A percentile compares a stretch with the other conserved stretches of the same genome.
Conservation (phyloP, 169 alveolate species). For the Eimeria maxima region DNA sequence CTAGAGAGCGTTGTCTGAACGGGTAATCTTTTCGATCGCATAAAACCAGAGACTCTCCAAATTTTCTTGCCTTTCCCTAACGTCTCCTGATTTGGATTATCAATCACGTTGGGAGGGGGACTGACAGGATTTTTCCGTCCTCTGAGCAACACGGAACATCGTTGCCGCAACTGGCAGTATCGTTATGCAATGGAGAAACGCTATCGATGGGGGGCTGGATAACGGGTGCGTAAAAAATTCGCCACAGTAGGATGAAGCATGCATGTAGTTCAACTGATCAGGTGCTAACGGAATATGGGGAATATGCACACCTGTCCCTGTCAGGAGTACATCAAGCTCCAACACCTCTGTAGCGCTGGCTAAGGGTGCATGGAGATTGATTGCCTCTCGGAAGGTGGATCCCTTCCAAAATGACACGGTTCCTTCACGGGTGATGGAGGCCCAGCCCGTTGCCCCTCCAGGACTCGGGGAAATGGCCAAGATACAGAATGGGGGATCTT, state of each 20-base stretch:
- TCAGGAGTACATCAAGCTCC: slow-evolving; percentile 25
- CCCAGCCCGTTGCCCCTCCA: neutral
- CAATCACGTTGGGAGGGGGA: slow-evolving; percentile 42
- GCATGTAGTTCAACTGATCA: neutral
- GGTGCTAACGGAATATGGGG: neutral
- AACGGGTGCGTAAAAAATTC: neutral
- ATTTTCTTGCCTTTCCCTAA: neutral
- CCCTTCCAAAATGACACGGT: slow-evolving; percentile 59
- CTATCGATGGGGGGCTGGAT: neutral
- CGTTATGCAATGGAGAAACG: neutral
- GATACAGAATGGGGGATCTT: slow-evolving; percentile 55
- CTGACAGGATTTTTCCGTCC: slow-evolving; percentile 59
- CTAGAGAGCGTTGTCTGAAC: neutral
- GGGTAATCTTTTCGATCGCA: neutral
- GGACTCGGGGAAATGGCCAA: neutral
- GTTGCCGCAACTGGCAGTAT: neutral
- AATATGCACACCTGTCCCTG: slow-evolving; percentile 57
- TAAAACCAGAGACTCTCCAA: neutral
- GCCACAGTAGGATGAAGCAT: neutral
- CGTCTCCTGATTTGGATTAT: neutral
- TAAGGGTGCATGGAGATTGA: slow-evolving; percentile 37
- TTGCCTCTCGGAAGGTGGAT: slow-evolving; percentile 23
- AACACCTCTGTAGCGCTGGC: slow-evolving; percentile 50
- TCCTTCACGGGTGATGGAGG: slow-evolving; percentile 31
- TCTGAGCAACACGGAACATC: neutral